Evolutionary conservation across 768 basidiomycete genomes (phyloP).

Genomic region (Tulasnella sp.): DNA sequence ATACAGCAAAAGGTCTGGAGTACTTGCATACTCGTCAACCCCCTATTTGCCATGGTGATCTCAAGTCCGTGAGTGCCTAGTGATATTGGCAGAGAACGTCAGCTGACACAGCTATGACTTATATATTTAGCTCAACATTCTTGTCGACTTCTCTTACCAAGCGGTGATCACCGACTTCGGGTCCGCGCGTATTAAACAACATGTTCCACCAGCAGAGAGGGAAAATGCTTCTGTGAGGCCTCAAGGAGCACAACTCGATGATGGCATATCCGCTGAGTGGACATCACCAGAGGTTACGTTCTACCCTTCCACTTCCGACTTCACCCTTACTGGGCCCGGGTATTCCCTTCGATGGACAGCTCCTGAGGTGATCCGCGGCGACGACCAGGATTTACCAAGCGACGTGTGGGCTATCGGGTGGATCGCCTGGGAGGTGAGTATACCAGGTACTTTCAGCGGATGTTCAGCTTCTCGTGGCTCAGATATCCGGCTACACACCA

Average conservation of each 20-base stretch:
- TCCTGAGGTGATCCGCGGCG: background rate
- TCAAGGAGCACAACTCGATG: background rate
- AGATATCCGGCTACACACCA: background rate
- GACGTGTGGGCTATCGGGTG: background rate
- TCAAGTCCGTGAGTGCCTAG: background rate
- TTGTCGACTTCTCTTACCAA: background rate
- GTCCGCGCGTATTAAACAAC: background rate
- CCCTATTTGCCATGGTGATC: background rate
- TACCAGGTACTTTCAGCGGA: background rate
- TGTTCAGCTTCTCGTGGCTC: background rate
- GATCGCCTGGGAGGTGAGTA: background rate
- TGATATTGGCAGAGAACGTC: background rate
- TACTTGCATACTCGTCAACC: background rate
- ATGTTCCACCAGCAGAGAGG: background rate
- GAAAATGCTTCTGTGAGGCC: background rate
- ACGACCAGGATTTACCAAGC: background rate
- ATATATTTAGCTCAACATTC: background rate
- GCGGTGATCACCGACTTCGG: background rate
- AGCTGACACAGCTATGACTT: background rate
- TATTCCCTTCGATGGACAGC: background rate
- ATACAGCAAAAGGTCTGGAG: background rate
- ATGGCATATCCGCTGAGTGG: no score
- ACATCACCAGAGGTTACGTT: background rate
- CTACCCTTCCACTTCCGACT: background rate
- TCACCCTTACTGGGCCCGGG: background rate